Percentiles rank a stretch among this genome's conserved stretches.
These are phyloP conservation scores for Vigna radiata DNA, from an alignment of 306 rosid species.

Conservation along the genomic window DNA sequence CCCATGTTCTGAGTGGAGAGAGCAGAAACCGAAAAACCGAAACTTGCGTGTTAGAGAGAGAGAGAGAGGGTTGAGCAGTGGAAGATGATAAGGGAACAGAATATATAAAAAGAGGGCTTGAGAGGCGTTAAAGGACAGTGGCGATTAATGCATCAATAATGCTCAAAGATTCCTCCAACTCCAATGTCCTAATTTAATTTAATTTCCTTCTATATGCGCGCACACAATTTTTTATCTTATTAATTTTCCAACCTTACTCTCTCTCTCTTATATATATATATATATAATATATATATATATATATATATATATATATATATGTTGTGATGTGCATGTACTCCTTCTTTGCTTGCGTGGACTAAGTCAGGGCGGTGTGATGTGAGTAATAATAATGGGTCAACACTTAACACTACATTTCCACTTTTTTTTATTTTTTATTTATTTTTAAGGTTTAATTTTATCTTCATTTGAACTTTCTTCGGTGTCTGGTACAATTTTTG, in stretches of 20 bases:
- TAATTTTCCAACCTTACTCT: not conserved
- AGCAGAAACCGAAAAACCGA: not conserved
- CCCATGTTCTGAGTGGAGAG: constrained; percentile 51
- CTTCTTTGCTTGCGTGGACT: constrained; percentile 5
- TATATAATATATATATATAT: no score
- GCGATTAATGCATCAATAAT: constrained; percentile 53
- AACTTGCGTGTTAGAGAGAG: not conserved
- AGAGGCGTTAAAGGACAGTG: constrained; percentile 43
- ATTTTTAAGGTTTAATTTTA: not conserved
- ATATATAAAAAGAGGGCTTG: constrained; percentile 47
- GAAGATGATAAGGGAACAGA: constrained; percentile 20
- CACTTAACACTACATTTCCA: not conserved
- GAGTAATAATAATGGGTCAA: constrained; percentile 47
- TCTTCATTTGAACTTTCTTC: constrained; percentile 30
- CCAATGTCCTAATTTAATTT: constrained; percentile 9
- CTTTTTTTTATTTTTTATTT: not conserved
- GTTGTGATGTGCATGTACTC: no score
- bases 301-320: no score
- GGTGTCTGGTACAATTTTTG: not conserved
- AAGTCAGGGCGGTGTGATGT: constrained; percentile 42
- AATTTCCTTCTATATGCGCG: not conserved
- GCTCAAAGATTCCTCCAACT: constrained; percentile 55
- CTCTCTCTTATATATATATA: no score
- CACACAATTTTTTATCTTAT: constrained; percentile 5
- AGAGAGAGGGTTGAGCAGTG: constrained; percentile 20